Conservation (phyloP, 2,329 filamentous ascomycete species). For the Phoma sp. region DNA sequence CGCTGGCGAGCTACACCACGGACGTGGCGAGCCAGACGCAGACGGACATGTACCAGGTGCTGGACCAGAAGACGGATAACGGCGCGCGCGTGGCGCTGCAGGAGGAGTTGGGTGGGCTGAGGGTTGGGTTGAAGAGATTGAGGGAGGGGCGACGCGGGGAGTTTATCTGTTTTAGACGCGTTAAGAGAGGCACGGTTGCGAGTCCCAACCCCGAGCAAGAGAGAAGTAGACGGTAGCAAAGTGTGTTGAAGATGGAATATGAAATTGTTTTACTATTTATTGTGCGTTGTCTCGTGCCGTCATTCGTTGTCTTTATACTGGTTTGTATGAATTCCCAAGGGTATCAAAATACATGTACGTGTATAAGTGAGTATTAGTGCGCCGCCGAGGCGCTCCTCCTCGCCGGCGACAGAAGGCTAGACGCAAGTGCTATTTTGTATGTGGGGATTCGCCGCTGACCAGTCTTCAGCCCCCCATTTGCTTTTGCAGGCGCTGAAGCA, state of each 20-base stretch:
- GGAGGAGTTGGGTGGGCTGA: constrained; percentile 87
- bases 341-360: neutral
- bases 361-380: neutral
- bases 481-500: neutral
- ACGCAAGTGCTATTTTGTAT: constrained; percentile 43
- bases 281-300: no score
- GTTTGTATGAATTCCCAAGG: neutral
- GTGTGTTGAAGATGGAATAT: no score
- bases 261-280: neutral
- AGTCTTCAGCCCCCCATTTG: constrained; percentile 12
- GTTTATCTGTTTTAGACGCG: constrained; percentile 46
- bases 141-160: constrained; percentile 47
- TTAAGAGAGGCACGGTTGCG: constrained; percentile 30
- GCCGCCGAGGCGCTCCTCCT: constrained; percentile 12
- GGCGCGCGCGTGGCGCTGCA: constrained; percentile 81
- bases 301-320: no score
- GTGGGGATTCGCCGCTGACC: constrained; percentile 33
- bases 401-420: constrained; percentile 33
- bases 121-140: constrained; percentile 76
- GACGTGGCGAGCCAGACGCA: constrained; percentile 82
- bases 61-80: constrained; percentile 89
- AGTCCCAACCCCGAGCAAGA: constrained; percentile 4
- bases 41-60: constrained; percentile 87
- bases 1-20: constrained; percentile 86
- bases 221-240: neutral